Conservation (phyloP, 345 rosid species). For the Isatis tinctoria region DNA sequence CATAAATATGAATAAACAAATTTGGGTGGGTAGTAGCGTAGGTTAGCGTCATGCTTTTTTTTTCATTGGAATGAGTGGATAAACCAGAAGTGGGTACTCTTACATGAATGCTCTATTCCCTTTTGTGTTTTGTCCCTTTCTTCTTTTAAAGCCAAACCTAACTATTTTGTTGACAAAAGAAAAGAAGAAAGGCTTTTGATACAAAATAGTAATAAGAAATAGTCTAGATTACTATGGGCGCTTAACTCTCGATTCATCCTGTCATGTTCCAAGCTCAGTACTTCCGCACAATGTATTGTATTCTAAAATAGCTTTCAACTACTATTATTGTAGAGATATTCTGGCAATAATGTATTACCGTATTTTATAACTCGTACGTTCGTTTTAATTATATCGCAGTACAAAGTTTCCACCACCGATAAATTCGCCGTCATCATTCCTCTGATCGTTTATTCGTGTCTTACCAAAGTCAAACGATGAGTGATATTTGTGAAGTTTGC, state of each 20-base stretch:
- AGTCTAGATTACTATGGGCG: background rate
- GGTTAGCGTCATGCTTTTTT: background rate
- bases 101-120: background rate
- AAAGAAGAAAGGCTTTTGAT: background rate
- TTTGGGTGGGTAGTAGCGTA: conserved; percentile 9
- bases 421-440: background rate
- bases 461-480: background rate
- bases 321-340: background rate
- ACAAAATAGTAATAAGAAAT: background rate
- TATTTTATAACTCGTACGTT: background rate
- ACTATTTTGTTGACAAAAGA: conserved; percentile 18
- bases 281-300: background rate
- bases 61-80: conserved; percentile 3
- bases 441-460: background rate
- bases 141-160: conserved; percentile 29
- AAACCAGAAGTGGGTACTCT: conserved; percentile 11
- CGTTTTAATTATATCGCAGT: background rate
- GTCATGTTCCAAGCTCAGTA: background rate
- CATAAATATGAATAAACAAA: background rate
- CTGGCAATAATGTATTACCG: background rate
- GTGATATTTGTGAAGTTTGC: background rate
- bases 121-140: conserved; percentile 23
- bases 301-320: background rate
- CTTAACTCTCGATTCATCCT: background rate
- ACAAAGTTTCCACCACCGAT: background rate